phyloP scores from a whole-genome alignment of 352 stramenopile genomes.

The Phytophthora idaei region DNA sequence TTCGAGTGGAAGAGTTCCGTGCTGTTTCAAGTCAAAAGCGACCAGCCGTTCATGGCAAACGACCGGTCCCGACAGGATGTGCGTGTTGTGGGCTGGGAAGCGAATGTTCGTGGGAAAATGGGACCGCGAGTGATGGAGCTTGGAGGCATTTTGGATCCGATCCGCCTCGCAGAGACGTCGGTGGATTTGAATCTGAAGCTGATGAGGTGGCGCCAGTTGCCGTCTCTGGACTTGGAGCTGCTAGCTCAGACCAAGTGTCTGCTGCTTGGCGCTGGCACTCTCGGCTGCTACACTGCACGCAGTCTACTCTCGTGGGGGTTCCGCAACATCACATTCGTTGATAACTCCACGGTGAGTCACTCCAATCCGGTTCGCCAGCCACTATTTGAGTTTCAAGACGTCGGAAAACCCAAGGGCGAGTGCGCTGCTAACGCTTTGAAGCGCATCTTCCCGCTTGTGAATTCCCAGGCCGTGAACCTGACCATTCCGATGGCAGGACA shows the following conservation, averaged over 20 bases:
- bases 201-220: slow-evolving; percentile 98
- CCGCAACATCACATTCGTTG: slow-evolving; percentile 97
- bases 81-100: slow-evolving; percentile 73
- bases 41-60: slow-evolving; percentile 40
- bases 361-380: slow-evolving; percentile 98
- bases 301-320: slow-evolving; percentile 98
- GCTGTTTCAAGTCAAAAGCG: slow-evolving; percentile 59
- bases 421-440: slow-evolving; percentile 93
- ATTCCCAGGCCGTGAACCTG: slow-evolving; percentile 87
- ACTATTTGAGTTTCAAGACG: slow-evolving; percentile 96
- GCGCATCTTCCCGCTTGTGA: slow-evolving; percentile 93
- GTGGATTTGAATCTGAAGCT: slow-evolving; percentile 99
- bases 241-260: slow-evolving; percentile 94
- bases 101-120: slow-evolving; percentile 73
- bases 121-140: slow-evolving; percentile 81
- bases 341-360: slow-evolving; percentile 97
- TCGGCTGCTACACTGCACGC: slow-evolving; percentile 97
- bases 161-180: slow-evolving; percentile 93
- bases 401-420: slow-evolving; percentile 93
- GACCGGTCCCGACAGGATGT: slow-evolving; percentile 37
- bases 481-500: slow-evolving; percentile 99
- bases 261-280: slow-evolving; percentile 94
- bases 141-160: slow-evolving; percentile 71
- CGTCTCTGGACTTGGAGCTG: slow-evolving; percentile 91
- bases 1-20: slow-evolving; percentile 64